Evolutionary conservation across 768 basidiomycete genomes (phyloP), one percentile per base, ranked within the genome.

Genomic region (Clitopilus hobsonii): DNA sequence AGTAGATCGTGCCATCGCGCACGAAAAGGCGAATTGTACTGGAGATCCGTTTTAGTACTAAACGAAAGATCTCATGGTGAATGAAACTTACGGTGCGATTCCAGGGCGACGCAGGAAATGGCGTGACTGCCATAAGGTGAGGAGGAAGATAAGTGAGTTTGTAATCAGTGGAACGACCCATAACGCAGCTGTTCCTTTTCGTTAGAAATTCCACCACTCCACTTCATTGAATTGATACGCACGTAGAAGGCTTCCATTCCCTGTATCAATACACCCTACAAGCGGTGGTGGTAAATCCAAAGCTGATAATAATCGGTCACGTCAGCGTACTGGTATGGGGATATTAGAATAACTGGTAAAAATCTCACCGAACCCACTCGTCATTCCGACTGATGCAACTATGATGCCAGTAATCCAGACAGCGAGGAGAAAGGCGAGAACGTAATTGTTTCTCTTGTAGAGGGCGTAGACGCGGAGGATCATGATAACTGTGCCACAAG

Each of bases 391-490:
- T 14, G 61, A 54, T 7, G 65, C 65, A 3, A 68, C 47, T 6
- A 56, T 49, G 36, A 70, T 64, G 53, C 69, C 68, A 2, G 29
- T 52, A 2, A 56, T 26, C 68, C 63, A 68, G 10, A 70, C 48
- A 0, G 58, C 25, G 36, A 66, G 38, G 25, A 70, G 49, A 30
- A 63, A 55, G 10, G 26, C 29, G 10, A 68, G 38, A 16, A 70
- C 45, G 29, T 20, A 51, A 8, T 49, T 14, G 26, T 56, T 63
- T 16, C 65, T 60, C 13, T 60, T 59, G 51, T 68, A 70, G 11
- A 70, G 56, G 5, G 69, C 69, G 55, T 63, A 69, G 14, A 70
- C 61, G 1, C 69, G 67, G 16, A 70, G 61, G 30, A 70, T 68
- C 69, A 70, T 69, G 30, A 69, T 61, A 22, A 66, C 69, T 70